A percentile compares a stretch with the other conserved stretches of the same genome.
Evolutionary conservation across 306 rosid species (phyloP).

Genomic region (Glycine latifolia): DNA sequence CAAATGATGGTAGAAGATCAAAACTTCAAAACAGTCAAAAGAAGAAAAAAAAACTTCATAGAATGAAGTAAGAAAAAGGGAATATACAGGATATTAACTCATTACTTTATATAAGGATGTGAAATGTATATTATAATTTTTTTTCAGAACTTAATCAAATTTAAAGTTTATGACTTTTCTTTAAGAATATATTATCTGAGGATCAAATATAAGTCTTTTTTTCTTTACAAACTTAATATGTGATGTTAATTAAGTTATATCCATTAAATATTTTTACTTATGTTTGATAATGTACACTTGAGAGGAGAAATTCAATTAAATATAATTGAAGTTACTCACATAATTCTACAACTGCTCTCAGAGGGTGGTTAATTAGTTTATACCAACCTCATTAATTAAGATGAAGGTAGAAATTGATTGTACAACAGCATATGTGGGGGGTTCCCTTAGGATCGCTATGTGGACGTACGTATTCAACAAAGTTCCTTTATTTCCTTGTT

Average conservation of each 20-base stretch:
- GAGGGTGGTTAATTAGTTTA: slow-evolving; percentile 49
- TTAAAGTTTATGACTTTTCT: too few species aligned
- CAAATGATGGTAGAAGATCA: slow-evolving; percentile 50
- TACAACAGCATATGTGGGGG: slow-evolving; percentile 37
- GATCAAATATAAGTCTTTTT: too few species aligned
- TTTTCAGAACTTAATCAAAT: too few species aligned
- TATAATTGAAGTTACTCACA: not conserved
- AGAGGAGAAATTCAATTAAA: slow-evolving; percentile 3
- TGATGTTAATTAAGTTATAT: too few species aligned
- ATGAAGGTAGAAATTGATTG: slow-evolving; percentile 24
- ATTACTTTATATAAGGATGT: not conserved
- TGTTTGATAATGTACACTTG: not conserved
- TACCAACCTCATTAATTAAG: slow-evolving; percentile 47
- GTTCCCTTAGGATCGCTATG: slow-evolving; percentile 4
- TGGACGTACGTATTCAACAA: slow-evolving; percentile 1
- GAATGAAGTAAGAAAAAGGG: not conserved
- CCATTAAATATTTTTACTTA: too few species aligned
- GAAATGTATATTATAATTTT: too few species aligned
- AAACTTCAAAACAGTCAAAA: slow-evolving; percentile 3
- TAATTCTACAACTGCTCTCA: slow-evolving; percentile 35
- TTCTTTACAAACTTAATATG: too few species aligned
- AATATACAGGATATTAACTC: not conserved
- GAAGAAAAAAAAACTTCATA: not conserved
- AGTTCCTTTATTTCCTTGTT: slow-evolving; percentile 4
- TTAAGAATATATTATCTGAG: too few species aligned